phyloP scores from a whole-genome alignment of 2,329 filamentous ascomycete genomes.

The Atkinsonella texensis region DNA sequence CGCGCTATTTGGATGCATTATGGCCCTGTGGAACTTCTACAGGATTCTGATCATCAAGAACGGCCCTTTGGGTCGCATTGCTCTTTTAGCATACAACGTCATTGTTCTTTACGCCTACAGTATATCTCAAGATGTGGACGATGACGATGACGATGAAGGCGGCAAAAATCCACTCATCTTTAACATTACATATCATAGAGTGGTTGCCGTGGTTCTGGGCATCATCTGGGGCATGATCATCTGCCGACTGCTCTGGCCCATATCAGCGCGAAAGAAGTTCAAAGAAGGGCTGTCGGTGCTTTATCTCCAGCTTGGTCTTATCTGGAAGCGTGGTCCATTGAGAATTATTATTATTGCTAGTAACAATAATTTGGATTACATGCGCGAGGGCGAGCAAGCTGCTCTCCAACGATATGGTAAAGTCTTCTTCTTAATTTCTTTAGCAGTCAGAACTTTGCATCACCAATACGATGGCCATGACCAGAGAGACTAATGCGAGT shows the following conservation, averaged over 20 bases:
- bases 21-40: conserved; percentile 77
- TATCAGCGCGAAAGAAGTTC: conserved; percentile 77
- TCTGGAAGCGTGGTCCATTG: conserved; percentile 90
- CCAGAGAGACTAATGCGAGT: neutral
- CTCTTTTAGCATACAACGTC: conserved; percentile 91
- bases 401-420: conserved; percentile 67
- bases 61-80: conserved; percentile 84
- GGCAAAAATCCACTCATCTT: conserved; percentile 73
- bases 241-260: conserved; percentile 85
- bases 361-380: conserved; percentile 53
- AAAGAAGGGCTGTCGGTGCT: conserved; percentile 82
- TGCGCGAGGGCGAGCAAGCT: conserved; percentile 78
- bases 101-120: conserved; percentile 91
- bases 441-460: no score
- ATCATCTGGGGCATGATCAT: conserved; percentile 88
- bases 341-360: conserved; percentile 58
- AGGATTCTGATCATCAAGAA: conserved; percentile 76
- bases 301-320: conserved; percentile 87
- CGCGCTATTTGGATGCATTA: conserved; percentile 69
- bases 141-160: conserved; percentile 80
- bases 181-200: conserved; percentile 78
- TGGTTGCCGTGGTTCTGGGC: conserved; percentile 73
- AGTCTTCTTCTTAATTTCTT: conserved; percentile 1
- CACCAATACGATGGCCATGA: no score
- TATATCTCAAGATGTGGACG: conserved; percentile 64